Base-by-base conservation (phyloP, 306 rosid genomes). In the Pueraria montana region DNA sequence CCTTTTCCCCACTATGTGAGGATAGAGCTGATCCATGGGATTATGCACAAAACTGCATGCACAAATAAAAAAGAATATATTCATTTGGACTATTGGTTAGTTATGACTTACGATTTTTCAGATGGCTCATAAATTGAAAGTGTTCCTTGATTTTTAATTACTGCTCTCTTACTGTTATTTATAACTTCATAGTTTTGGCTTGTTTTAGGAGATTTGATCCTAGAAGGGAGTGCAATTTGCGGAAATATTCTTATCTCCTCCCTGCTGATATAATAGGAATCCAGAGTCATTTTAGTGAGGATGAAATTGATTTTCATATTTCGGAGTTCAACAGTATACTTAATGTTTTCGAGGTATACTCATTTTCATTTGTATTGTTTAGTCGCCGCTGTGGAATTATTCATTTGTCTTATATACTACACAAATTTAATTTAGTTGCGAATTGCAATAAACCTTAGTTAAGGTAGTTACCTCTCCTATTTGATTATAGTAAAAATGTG, bases 211-310 rank as follows among this genome's bases (percentile, higher is more conserved):
- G 93, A 79, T 93, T 96, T 86, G 97, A 96, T 87, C 98, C 98
- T 12, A 89, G 99, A 87, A 89, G 83, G 77, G 97, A 96, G 90
- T 96, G 97, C 86, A 87, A 69, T 82, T 84, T 96, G 53, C 91
- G 98, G 82, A 91, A 90, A 91, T 96, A 96, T 80, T 93, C 99
- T 52, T 93, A 90, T 80, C 89, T 93, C 80, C 97, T 92, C 76
- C 99, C 97, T 61, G 94, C 96, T 61, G 89, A 92, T 67, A 82
- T 91, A 80, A 91, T 96, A 85, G 99, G 99, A 81, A 91, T 96
- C 81, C 84, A 82, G 78, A 88, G 90, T 78, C 81, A 91, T 76
- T 87, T 90, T 53, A 88, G 78, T 14, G 5, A 86, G 66, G 84
- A 85, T 63, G 96, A 91, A 88, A 84, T 89, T 82, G 90, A 87